A percentile compares a stretch with the other conserved stretches of the same genome.
Evolutionary conservation across 83 land plant species (phyloP).

Genomic region (Thuja plicata): DNA sequence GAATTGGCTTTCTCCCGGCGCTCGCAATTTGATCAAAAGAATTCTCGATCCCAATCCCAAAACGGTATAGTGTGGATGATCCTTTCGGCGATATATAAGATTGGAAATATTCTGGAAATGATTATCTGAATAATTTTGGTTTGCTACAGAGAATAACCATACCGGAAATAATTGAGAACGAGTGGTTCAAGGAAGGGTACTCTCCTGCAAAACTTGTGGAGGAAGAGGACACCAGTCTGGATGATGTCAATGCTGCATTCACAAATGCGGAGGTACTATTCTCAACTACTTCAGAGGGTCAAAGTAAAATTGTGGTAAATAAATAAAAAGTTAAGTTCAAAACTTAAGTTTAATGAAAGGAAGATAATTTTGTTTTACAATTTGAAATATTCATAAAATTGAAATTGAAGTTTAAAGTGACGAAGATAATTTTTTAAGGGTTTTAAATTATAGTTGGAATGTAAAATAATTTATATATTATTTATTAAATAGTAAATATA

Average conservation of each 20-base stretch:
- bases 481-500: too few species aligned
- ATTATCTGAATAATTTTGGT: not conserved
- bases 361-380: too few species aligned
- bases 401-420: too few species aligned
- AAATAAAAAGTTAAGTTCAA: too few species aligned
- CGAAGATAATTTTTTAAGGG: too few species aligned
- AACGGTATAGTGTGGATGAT: slow-evolving; percentile 11
- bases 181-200: slow-evolving; percentile 67
- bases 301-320: too few species aligned
- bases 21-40: slow-evolving; percentile 46
- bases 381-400: too few species aligned
- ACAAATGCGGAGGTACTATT: not conserved
- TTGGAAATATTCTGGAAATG: not conserved
- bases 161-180: slow-evolving; percentile 45
- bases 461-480: too few species aligned
- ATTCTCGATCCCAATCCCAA: slow-evolving; percentile 77
- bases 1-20: slow-evolving; percentile 61
- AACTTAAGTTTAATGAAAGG: too few species aligned
- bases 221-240: not conserved
- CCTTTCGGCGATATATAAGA: too few species aligned
- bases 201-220: slow-evolving; percentile 20
- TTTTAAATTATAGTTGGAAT: too few species aligned
- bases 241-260: not conserved
- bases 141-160: slow-evolving; percentile 36
- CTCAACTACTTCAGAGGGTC: not conserved